phyloP scores from a whole-genome alignment of 345 rosid genomes.

The Raphanus sativus region DNA sequence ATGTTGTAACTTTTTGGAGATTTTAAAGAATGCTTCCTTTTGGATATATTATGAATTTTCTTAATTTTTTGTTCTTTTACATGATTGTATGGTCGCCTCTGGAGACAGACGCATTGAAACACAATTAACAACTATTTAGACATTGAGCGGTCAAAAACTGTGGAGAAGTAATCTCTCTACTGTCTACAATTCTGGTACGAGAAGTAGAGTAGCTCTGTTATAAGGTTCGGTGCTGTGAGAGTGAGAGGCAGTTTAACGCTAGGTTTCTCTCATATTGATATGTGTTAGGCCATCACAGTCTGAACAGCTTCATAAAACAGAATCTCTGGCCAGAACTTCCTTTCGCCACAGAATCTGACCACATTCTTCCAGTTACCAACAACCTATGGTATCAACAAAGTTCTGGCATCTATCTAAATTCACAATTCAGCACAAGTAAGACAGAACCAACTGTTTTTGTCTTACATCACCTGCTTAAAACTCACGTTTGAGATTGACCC shows the following conservation, averaged over 20 bases:
- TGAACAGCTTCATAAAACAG: not conserved
- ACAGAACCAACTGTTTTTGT: no score
- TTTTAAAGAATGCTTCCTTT: slow-evolving; percentile 16
- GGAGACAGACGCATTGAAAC: not conserved
- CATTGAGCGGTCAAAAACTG: not conserved
- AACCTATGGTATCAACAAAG: not conserved
- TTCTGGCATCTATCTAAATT: not conserved
- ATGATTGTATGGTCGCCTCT: not conserved
- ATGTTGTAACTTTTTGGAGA: slow-evolving; percentile 28
- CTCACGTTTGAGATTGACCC: no score
- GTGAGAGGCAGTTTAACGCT: not conserved
- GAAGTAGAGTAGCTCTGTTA: not conserved
- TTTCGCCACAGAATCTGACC: not conserved
- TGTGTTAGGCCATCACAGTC: not conserved
- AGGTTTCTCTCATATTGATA: not conserved
- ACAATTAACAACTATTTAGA: not conserved
- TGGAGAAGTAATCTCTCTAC: not conserved
- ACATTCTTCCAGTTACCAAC: not conserved
- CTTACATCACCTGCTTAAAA: no score
- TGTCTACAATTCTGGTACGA: not conserved
- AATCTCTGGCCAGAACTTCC: no score
- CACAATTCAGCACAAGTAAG: no score
- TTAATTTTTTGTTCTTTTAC: not conserved
- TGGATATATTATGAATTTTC: slow-evolving; percentile 22
- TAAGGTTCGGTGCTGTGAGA: not conserved